Evolutionary conservation across 495 filamentous ascomycete genomes (phyloP).

Genomic region (Daldinia caldariorum): DNA sequence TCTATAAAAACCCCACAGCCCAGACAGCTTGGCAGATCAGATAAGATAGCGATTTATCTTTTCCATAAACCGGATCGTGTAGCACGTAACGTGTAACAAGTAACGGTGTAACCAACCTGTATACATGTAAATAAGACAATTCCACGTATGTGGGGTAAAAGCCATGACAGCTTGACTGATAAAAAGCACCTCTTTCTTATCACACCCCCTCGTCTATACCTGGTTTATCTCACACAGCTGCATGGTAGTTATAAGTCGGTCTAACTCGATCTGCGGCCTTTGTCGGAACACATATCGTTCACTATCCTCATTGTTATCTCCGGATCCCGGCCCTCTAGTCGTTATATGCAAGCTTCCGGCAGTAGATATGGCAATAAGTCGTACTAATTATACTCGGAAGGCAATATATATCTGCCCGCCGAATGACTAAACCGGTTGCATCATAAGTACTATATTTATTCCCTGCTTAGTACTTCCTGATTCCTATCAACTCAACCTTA

Average conservation of each 20-base stretch:
- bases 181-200: neutral
- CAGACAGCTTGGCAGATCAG: conserved; percentile 1
- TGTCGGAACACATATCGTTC: neutral
- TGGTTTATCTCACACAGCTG: neutral
- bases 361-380: neutral
- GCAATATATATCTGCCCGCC: neutral
- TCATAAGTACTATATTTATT: conserved; percentile 21
- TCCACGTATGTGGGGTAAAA: neutral
- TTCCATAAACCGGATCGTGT: neutral
- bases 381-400: conserved; percentile 11
- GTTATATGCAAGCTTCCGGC: neutral
- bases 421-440: conserved; percentile 6
- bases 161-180: too few species aligned
- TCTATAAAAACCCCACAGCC: neutral
- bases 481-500: neutral
- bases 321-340: conserved; percentile 12
- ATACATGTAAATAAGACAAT: neutral
- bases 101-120: too few species aligned
- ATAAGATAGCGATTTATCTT: conserved; percentile 2
- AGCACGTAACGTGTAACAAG: too few species aligned
- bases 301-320: conserved; percentile 27
- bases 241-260: neutral
- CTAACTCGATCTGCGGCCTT: conserved; percentile 13
- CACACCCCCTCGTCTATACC: neutral
- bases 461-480: conserved; percentile 1